Percentiles rank a stretch among this genome's conserved stretches.
phyloP scores from a whole-genome alignment of 2,329 filamentous ascomycete genomes.

The Sporothrix phasma region DNA sequence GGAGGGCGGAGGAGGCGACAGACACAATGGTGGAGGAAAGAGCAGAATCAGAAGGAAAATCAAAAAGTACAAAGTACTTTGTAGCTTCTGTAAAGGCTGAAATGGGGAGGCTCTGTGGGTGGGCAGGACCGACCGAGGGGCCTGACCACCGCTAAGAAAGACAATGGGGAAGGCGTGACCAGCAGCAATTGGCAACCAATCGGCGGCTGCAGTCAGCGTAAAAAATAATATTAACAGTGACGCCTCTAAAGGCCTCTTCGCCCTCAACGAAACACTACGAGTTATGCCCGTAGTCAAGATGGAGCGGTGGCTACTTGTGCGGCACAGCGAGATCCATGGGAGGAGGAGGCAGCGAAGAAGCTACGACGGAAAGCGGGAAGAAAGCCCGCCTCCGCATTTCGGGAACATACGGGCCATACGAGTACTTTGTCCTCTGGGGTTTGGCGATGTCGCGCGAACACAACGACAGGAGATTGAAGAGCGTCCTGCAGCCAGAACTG shows the following conservation, averaged over 20 bases:
- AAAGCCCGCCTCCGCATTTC: slow-evolving; percentile 9
- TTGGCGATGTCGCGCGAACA: not conserved
- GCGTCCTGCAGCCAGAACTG: not conserved
- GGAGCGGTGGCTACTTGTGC: too few species aligned
- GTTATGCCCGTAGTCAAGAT: too few species aligned
- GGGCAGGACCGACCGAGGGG: slow-evolving; percentile 6
- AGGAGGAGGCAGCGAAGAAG: not conserved
- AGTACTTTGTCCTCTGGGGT: too few species aligned
- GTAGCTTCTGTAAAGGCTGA: not conserved
- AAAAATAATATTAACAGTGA: not conserved
- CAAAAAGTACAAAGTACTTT: not conserved
- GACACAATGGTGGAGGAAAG: not conserved
- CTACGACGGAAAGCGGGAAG: too few species aligned
- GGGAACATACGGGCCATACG: slow-evolving; percentile 1
- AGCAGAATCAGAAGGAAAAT: slow-evolving; percentile 12
- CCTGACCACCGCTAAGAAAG: slow-evolving; percentile 2
- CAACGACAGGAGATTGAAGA: not conserved
- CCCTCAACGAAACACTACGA: too few species aligned
- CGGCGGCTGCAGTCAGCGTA: not conserved
- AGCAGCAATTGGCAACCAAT: not conserved
- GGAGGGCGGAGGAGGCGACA: not conserved
- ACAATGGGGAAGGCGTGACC: slow-evolving; percentile 6
- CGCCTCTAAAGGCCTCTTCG: too few species aligned
- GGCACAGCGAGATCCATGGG: not conserved
- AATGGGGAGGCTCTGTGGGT: not conserved